These are phyloP conservation scores for Endothia cerciana DNA, from an alignment of 2,329 filamentous ascomycete species.

Conservation along the genomic window DNA sequence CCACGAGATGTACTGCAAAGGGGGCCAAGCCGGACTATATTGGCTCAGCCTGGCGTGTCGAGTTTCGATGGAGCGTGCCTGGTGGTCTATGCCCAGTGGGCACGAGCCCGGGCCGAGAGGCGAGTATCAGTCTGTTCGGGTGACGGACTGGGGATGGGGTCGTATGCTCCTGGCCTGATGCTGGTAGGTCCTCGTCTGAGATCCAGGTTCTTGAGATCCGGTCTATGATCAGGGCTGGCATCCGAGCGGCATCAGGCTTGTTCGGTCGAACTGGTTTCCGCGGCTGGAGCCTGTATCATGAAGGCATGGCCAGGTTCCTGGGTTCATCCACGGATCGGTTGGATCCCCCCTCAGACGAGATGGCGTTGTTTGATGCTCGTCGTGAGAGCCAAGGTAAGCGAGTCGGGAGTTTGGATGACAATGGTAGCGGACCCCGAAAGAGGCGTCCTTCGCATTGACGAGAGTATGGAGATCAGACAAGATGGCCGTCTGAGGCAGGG, in stretches of 20 bases:
- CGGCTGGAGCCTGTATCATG: conserved; percentile 22
- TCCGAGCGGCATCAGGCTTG: conserved; percentile 54
- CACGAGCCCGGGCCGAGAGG: conserved; percentile 41
- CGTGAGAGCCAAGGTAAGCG: conserved; percentile 13
- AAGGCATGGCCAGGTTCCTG: conserved; percentile 17
- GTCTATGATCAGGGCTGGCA: conserved; percentile 58
- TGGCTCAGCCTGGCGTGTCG: conserved; percentile 31
- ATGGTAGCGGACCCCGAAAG: conserved; percentile 18
- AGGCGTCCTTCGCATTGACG: conserved; percentile 37
- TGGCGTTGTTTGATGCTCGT: conserved; percentile 31
- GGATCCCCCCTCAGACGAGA: conserved; percentile 19
- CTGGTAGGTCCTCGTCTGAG: conserved; percentile 47
- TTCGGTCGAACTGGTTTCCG: conserved; percentile 29
- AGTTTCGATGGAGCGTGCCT: conserved; percentile 28
- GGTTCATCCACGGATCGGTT: conserved; percentile 17
- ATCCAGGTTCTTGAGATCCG: conserved; percentile 55
- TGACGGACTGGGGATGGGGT: conserved; percentile 43
- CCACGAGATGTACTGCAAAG: conserved; percentile 31
- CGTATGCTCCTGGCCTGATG: conserved; percentile 45
- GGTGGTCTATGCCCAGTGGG: conserved; percentile 43
- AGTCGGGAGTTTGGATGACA: conserved; percentile 24
- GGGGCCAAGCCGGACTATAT: conserved; percentile 37
- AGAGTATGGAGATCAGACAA: conserved; percentile 44
- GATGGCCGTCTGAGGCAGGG: conserved; percentile 33
- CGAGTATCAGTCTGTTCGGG: conserved; percentile 46